phyloP scores from a whole-genome alignment of 495 filamentous ascomycete genomes.

The Polyplosphaeria fusca region DNA sequence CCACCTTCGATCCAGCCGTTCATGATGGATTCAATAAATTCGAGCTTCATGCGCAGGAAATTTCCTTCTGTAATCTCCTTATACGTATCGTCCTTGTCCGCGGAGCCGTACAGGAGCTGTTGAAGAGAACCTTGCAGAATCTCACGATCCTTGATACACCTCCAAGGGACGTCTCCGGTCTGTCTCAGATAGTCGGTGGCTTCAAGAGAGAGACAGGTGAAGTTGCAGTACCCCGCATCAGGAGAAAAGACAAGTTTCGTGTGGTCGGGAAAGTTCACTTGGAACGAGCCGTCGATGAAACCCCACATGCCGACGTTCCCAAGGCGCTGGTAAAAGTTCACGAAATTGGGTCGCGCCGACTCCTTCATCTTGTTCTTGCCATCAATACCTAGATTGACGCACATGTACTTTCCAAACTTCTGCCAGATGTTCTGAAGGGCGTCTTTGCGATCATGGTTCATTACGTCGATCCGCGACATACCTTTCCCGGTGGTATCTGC shows the following conservation, averaged over 20 bases:
- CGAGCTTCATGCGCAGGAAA: conserved; percentile 72
- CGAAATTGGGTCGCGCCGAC: conserved; percentile 48
- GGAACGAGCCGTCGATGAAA: conserved; percentile 82
- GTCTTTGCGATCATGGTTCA: conserved; percentile 60
- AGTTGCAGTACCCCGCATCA: conserved; percentile 73
- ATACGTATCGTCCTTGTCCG: conserved; percentile 40
- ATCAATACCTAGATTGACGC: conserved; percentile 53
- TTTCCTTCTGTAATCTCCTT: conserved; percentile 70
- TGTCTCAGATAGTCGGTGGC: conserved; percentile 61
- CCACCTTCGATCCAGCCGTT: conserved; percentile 70
- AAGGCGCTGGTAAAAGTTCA: conserved; percentile 85
- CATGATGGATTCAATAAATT: conserved; percentile 67
- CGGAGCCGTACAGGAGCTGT: conserved; percentile 46
- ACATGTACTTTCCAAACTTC: conserved; percentile 96
- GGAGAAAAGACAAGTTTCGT: conserved; percentile 84
- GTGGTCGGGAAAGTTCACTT: conserved; percentile 97
- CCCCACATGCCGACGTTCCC: conserved; percentile 87
- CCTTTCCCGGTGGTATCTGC: conserved; percentile 65
- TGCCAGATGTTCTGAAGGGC: conserved; percentile 76
- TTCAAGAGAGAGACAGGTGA: conserved; percentile 73
- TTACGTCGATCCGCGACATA: conserved; percentile 56
- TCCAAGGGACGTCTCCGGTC: conserved; percentile 62
- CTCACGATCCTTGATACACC: conserved; percentile 59
- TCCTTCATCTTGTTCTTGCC: conserved; percentile 43
- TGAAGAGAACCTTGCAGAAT: conserved; percentile 60